Evolutionary conservation across 371 early-diverging fungal genomes (phyloP).

Genomic region (Smittium mucronatum): DNA sequence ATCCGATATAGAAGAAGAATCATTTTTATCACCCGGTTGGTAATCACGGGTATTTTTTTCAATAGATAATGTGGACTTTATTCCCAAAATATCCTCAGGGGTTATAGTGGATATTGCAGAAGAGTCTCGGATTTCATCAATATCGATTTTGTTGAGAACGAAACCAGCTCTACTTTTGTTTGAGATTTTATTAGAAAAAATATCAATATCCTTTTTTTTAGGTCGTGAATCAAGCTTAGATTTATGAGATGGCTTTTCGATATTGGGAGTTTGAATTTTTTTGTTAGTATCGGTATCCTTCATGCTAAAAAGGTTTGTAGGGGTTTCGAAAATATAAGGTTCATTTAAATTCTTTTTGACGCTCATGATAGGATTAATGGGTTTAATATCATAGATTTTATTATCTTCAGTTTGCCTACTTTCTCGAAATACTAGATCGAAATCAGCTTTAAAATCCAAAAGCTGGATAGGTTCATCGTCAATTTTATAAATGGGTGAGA

Average conservation of each 20-base stretch:
- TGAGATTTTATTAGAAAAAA: not conserved
- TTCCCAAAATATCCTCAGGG: not conserved
- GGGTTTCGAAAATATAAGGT: not conserved
- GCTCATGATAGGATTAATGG: not conserved
- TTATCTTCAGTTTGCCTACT: not conserved
- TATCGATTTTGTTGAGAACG: not conserved
- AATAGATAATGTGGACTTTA: not conserved
- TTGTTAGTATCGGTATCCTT: too few relatives aligned
- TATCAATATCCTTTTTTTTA: not conserved
- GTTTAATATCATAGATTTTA: not conserved
- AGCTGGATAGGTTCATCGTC: not conserved
- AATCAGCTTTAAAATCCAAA: not conserved
- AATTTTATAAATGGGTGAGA: not conserved
- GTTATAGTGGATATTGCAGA: not conserved
- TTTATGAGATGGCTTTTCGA: not conserved
- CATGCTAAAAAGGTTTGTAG: not conserved
- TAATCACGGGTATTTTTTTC: not conserved
- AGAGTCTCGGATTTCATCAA: not conserved
- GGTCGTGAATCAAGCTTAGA: not conserved
- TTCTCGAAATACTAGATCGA: not conserved
- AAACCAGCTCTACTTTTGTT: not conserved
- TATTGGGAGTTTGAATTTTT: not conserved
- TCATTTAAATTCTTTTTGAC: not conserved
- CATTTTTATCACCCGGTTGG: not conserved
- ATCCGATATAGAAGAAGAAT: not conserved